Percentiles rank a stretch among this genome's conserved stretches.
phyloP scores from a whole-genome alignment of 1,139 yeast genomes.

The Hansenula lynferdii region DNA sequence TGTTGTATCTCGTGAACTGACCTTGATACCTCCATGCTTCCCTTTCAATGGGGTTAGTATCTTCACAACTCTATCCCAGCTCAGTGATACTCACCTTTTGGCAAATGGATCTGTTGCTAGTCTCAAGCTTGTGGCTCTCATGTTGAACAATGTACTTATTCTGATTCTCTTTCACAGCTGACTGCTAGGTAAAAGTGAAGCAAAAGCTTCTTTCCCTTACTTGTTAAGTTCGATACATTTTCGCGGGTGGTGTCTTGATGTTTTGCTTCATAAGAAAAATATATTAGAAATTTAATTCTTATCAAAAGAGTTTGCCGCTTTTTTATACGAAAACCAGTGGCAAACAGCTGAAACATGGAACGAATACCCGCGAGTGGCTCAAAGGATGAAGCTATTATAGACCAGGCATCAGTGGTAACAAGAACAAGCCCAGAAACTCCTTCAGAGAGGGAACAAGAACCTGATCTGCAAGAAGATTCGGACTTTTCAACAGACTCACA shows the following conservation, averaged over 20 bases:
- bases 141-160: too few relatives aligned
- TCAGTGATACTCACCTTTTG: conserved; percentile 39
- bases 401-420: background rate
- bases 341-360: background rate
- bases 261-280: background rate
- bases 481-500: conserved; percentile 2
- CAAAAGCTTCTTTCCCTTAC: too few relatives aligned
- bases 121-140: conserved; percentile 5
- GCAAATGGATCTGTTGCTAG: conserved; percentile 40
- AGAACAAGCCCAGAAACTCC: background rate
- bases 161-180: too few relatives aligned
- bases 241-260: too few relatives aligned
- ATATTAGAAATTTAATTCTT: background rate
- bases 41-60: conserved; percentile 35
- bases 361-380: conserved; percentile 1
- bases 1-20: conserved; percentile 65
- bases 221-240: too few relatives aligned
- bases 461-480: background rate
- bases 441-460: background rate
- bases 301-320: background rate
- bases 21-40: conserved; percentile 94
- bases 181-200: too few relatives aligned
- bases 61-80: too few relatives aligned
- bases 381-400: background rate
- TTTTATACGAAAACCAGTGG: background rate